These are phyloP conservation scores for Stagonosporopsis tanaceti DNA, from an alignment of 2,329 filamentous ascomycete species.

Conservation along the genomic window DNA sequence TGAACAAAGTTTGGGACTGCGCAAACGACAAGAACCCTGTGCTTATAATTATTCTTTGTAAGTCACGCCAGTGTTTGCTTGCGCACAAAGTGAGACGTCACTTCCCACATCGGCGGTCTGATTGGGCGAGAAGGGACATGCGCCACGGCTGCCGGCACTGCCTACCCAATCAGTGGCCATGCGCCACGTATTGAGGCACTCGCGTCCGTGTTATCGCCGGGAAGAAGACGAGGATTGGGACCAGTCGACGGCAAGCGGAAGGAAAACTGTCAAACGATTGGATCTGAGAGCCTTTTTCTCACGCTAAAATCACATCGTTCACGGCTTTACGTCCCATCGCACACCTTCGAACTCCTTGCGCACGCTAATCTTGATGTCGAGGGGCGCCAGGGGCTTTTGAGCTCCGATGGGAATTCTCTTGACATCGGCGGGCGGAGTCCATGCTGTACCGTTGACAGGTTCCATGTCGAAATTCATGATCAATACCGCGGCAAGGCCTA, in stretches of 20 bases:
- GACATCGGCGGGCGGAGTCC: slow-evolving; percentile 29
- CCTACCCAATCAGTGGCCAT: neutral
- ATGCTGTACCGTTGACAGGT: slow-evolving; percentile 25
- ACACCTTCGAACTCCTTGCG: slow-evolving; percentile 26
- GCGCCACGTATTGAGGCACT: slow-evolving; percentile 4
- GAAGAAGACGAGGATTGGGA: neutral
- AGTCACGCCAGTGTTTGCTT: slow-evolving; percentile 17
- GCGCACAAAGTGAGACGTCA: slow-evolving; percentile 16
- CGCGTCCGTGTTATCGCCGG: neutral
- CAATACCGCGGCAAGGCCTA: slow-evolving; percentile 39
- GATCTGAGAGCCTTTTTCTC: neutral
- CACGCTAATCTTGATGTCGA: slow-evolving; percentile 24
- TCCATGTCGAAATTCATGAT: slow-evolving; percentile 43
- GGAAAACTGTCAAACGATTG: neutral
- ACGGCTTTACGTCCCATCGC: slow-evolving; percentile 23
- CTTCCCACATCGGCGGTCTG: slow-evolving; percentile 1
- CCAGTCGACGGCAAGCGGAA: neutral
- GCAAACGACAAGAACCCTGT: slow-evolving; percentile 7
- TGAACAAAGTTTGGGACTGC: neutral
- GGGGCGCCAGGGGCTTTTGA: slow-evolving; percentile 27
- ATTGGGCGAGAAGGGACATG: slow-evolving; percentile 4
- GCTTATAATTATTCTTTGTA: slow-evolving; percentile 12
- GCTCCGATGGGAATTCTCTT: slow-evolving; percentile 30
- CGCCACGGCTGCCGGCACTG: slow-evolving; percentile 8
- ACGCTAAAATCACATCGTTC: neutral